Conservation (phyloP, 371 early-diverging fungal genomes). For the Lichtheimia corymbifera region DNA sequence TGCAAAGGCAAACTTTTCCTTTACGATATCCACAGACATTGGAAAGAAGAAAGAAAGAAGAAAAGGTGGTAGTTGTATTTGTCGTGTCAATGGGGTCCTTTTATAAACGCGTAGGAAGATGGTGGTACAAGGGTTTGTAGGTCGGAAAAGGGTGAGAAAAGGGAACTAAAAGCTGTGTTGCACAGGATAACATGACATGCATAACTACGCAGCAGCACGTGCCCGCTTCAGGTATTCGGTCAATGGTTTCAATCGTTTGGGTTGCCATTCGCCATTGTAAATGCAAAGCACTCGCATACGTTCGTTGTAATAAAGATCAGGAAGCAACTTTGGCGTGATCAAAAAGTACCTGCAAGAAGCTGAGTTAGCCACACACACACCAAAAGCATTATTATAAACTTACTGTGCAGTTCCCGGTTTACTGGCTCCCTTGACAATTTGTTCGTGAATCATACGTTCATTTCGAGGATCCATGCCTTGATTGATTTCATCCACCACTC, state of each 20-base stretch:
- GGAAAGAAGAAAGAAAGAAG: conserved; percentile 6
- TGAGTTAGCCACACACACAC: conserved; percentile 6
- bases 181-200: too few relatives aligned
- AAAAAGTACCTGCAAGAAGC: conserved; percentile 78
- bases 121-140: too few relatives aligned
- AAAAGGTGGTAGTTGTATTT: too few relatives aligned
- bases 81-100: conserved; percentile 2
- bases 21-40: conserved; percentile 9
- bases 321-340: conserved; percentile 99
- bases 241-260: conserved; percentile 44
- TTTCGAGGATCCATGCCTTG: conserved; percentile 99
- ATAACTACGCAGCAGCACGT: conserved; percentile 7
- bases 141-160: too few relatives aligned
- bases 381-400: conserved; percentile 12
- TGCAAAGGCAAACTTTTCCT: conserved; percentile 25
- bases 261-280: conserved; percentile 93
- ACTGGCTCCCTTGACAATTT: conserved; percentile 81
- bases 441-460: conserved; percentile 96
- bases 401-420: conserved; percentile 72
- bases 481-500: conserved; percentile 99
- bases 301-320: conserved; percentile 91
- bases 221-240: conserved; percentile 31
- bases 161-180: too few relatives aligned
- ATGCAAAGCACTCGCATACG: conserved; percentile 93
- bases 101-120: background rate